These are phyloP conservation scores for Tetrapisispora taiwanensis DNA, from an alignment of 805 yeast genomes.

Conservation along the genomic window DNA sequence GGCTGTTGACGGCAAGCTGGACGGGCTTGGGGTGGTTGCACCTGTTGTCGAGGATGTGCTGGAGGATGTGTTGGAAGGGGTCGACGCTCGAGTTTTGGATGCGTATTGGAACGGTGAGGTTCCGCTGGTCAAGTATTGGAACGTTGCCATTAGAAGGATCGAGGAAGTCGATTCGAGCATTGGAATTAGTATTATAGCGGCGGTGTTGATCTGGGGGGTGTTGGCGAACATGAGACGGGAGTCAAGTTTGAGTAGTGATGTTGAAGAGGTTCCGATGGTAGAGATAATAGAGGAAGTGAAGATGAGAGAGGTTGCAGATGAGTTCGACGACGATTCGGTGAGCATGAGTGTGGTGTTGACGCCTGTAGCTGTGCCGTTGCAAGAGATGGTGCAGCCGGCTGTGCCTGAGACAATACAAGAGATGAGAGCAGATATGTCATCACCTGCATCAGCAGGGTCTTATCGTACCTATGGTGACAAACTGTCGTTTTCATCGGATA, in stretches of 20 bases:
- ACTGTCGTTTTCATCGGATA: neutral
- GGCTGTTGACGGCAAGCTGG: neutral
- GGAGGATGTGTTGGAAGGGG: neutral
- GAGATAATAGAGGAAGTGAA: neutral
- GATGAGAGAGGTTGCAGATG: neutral
- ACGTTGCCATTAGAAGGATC: neutral
- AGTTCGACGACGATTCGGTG: slow-evolving; percentile 5
- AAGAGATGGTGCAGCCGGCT: neutral
- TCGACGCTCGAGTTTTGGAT: neutral
- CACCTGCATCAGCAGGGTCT: neutral
- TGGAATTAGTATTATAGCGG: neutral
- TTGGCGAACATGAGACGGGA: no score
- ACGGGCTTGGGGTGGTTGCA: neutral
- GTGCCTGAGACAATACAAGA: neutral
- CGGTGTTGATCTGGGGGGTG: neutral
- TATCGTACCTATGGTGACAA: slow-evolving; percentile 2
- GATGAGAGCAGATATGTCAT: neutral
- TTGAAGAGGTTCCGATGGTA: no score
- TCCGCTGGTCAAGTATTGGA: neutral
- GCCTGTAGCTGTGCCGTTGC: neutral
- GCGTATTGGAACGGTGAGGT: neutral
- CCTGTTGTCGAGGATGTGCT: no score
- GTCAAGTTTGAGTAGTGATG: no score
- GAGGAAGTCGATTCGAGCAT: neutral
- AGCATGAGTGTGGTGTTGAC: neutral